Evolutionary conservation across 208 protist genomes (phyloP).

Genomic region (Plasmodiophora brassicae): DNA sequence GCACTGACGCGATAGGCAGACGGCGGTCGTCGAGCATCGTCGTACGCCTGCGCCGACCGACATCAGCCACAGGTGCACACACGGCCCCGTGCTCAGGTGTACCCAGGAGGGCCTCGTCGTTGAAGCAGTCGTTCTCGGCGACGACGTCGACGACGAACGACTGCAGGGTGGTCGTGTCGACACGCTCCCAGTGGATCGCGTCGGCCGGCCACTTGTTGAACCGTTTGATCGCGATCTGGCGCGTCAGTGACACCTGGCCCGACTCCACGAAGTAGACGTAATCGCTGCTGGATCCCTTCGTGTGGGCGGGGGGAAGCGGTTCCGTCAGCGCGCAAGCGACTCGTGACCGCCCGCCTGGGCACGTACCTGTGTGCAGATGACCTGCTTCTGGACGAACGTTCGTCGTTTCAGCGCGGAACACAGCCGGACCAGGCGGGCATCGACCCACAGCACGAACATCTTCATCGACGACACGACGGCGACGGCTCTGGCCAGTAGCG

Average conservation of each 20-base stretch:
- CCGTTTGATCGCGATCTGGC: neutral
- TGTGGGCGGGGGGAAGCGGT: no score
- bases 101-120: neutral
- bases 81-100: no score
- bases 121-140: neutral
- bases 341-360: no score
- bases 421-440: neutral
- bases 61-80: no score
- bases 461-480: neutral
- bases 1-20: neutral
- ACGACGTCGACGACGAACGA: constrained; percentile 20
- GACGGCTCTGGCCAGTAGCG: neutral
- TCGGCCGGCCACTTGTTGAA: neutral
- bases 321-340: no score
- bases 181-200: neutral
- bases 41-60: no score
- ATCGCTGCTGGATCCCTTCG: neutral
- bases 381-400: neutral
- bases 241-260: neutral
- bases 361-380: neutral
- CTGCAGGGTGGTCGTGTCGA: neutral
- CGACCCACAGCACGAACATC: neutral
- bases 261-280: constrained; percentile 6
- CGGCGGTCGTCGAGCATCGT: neutral
- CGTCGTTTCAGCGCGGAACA: neutral